Base-by-base conservation (phyloP, 1,284 basidiomycete species). In the Cutaneotrichosporon sp. region DNA sequence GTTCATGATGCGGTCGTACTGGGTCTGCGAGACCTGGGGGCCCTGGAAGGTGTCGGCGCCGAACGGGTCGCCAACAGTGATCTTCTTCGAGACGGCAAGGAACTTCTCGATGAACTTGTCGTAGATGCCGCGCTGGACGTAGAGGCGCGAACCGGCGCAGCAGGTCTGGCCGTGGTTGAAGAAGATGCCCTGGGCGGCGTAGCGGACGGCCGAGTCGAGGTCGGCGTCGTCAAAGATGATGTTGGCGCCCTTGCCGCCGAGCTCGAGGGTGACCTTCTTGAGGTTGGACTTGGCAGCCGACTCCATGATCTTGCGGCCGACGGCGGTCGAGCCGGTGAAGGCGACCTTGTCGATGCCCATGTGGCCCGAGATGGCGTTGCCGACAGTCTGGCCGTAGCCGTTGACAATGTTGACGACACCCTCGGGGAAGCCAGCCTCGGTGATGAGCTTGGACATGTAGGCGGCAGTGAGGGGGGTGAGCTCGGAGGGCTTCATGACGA, bases 231-330 rank as follows among this genome's bases (percentile, higher is more conserved):
- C 82, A 69, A 82, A 82, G 68, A 83, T 78, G 69, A 82, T 79
- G 74, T 87, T 90, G 24, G 92, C 90, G 63, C 87, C 89, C 84
- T 97, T 97, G 38, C 94, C 93, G 42, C 94, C 94, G 53, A 97
- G 85, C 81, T 97, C 94, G 70, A 97, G 87, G 4, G 92, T 92
- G 55, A 95, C 89, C 86, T 92, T 62, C 63, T 84, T 84, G 70
- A 85, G 76, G 78, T 85, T 83, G 62, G 79, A 79, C 65, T 81
- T 76, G 54, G 84, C 83, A 33, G 83, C 82, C 51, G 79, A 78
- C 71, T 83, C 80, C 77, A 85, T 83, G 75, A 86, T 82, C 63
- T 80, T 77, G 62, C 83, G 79, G 18, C 84, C 84, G 68, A 85
- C 83, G 53, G 82, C 76, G 68, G 83, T 84, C 29, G 82, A 83